Conservation (phyloP, 177 flowering plant species). For the Vitis hybrid region DNA sequence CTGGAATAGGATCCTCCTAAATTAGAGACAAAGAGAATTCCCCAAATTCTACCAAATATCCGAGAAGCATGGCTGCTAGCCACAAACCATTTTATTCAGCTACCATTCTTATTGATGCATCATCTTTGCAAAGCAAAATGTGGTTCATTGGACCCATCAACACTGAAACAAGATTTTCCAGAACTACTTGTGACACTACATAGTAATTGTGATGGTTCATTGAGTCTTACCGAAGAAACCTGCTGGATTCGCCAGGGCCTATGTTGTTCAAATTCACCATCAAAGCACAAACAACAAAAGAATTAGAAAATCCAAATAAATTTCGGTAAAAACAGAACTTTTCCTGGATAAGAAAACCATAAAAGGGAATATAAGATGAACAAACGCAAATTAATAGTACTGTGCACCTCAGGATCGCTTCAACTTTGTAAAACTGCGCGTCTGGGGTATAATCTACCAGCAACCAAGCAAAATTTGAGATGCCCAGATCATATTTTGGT, state of each 20-base stretch:
- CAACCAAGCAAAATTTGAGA: constrained; percentile 6
- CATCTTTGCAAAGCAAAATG: too few species aligned
- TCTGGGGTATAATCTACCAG: constrained; percentile 61
- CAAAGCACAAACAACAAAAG: constrained; percentile 4
- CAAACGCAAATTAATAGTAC: background rate
- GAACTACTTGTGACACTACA: background rate
- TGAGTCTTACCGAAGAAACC: constrained; percentile 76
- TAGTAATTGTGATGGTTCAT: background rate
- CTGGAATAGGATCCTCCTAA: background rate
- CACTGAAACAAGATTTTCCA: background rate
- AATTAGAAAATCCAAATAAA: background rate
- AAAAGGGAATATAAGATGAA: too few species aligned
- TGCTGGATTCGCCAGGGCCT: constrained; percentile 86
- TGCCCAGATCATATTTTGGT: constrained; percentile 10
- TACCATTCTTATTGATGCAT: too few species aligned
- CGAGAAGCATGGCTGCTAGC: too few species aligned
- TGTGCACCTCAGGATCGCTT: constrained; percentile 78
- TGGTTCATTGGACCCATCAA: background rate
- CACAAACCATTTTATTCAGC: too few species aligned
- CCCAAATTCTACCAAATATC: too few species aligned
- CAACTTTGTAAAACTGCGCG: constrained; percentile 83
- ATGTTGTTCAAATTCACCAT: constrained; percentile 22
- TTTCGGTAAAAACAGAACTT: background rate
- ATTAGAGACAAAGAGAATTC: background rate
- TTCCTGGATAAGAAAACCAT: background rate